A percentile compares a stretch with the other conserved stretches of the same genome.
Conservation (phyloP, 257 asterid genomes). For the Oldenlandia corymbosa region DNA sequence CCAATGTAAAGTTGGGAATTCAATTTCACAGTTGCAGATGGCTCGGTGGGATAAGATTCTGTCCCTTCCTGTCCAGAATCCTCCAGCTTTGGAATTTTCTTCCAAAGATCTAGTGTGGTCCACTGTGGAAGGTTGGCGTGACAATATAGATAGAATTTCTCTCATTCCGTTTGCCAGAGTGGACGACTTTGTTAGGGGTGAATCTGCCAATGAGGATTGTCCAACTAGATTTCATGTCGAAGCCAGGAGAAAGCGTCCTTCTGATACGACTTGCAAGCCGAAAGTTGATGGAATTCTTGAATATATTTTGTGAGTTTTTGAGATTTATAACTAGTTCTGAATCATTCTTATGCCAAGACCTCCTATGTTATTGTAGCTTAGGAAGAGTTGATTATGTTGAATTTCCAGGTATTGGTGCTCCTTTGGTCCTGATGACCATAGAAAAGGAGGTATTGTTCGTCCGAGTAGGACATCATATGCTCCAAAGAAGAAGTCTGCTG, state of each 20-base stretch:
- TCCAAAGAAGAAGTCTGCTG: conserved; percentile 69
- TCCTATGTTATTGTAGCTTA: neutral
- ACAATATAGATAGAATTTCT: conserved; percentile 72
- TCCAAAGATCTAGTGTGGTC: conserved; percentile 92
- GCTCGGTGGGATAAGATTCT: conserved; percentile 97
- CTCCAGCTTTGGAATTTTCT: conserved; percentile 77
- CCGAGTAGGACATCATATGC: conserved; percentile 82
- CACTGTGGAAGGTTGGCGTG: conserved; percentile 90
- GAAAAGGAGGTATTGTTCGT: conserved; percentile 82
- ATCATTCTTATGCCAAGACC: neutral
- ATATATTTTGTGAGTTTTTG: conserved; percentile 57
- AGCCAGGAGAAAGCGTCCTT: conserved; percentile 74
- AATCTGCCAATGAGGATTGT: conserved; percentile 75
- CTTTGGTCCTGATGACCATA: conserved; percentile 95
- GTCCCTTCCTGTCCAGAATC: conserved; percentile 90
- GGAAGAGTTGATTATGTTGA: conserved; percentile 11
- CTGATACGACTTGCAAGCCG: conserved; percentile 54
- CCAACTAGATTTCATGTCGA: conserved; percentile 92
- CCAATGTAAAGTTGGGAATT: too few species aligned
- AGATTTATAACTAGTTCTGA: neutral
- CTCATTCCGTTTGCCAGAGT: conserved; percentile 81
- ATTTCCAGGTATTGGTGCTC: conserved; percentile 93
- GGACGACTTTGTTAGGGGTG: conserved; percentile 88
- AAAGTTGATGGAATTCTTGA: conserved; percentile 96
- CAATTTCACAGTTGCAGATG: conserved; percentile 49